Conservation (phyloP, 106 monocot genomes). For the Vanilla planifolia region DNA sequence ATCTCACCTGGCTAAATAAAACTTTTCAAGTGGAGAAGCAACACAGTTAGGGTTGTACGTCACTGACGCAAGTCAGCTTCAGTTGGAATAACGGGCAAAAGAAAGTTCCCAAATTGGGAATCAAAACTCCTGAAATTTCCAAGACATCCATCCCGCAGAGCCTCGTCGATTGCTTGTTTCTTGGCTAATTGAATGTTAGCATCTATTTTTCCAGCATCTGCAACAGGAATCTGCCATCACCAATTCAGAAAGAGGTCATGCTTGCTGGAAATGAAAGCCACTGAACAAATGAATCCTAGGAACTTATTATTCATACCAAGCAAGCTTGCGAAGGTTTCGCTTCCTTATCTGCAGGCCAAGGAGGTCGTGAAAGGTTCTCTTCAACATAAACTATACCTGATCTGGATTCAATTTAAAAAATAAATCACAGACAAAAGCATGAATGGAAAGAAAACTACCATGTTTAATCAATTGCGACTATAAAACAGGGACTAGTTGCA, state of each 20-base stretch:
- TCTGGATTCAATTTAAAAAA: too few species aligned
- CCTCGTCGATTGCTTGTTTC: constrained; percentile 39
- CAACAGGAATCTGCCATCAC: constrained; percentile 20
- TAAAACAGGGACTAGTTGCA: too few species aligned
- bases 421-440: too few species aligned
- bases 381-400: too few species aligned
- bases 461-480: too few species aligned
- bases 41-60: too few species aligned
- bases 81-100: constrained; percentile 68
- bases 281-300: background rate
- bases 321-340: background rate
- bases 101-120: constrained; percentile 76
- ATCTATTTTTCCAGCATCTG: constrained; percentile 11
- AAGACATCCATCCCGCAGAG: constrained; percentile 65
- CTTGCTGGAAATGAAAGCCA: background rate
- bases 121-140: constrained; percentile 75
- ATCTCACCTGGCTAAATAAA: too few species aligned
- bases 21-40: too few species aligned
- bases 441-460: too few species aligned
- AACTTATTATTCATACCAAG: background rate
- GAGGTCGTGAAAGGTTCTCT: too few species aligned
- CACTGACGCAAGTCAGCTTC: constrained; percentile 32
- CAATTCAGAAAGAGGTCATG: background rate
- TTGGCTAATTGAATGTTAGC: constrained; percentile 38
- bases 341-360: background rate